phyloP scores from a whole-genome alignment of 768 basidiomycete species.

The Crassisporium funariophilum region DNA sequence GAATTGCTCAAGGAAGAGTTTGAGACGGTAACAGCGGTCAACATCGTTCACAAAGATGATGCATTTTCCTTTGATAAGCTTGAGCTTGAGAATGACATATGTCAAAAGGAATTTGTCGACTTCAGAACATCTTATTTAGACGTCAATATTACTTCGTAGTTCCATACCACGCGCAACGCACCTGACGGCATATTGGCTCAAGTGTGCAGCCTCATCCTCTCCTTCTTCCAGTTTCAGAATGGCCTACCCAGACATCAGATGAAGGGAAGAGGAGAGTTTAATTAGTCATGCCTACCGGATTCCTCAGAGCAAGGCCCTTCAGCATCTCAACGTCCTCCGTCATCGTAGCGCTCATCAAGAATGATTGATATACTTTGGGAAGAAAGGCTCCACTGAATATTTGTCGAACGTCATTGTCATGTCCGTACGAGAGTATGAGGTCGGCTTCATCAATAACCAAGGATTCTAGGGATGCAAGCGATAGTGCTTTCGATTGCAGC shows the following conservation, averaged over 20 bases:
- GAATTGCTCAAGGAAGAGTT: constrained; percentile 98
- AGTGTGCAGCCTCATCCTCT: constrained; percentile 75
- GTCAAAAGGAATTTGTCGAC: constrained; percentile 96
- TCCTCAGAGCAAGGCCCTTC: constrained; percentile 84
- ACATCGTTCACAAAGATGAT: constrained; percentile 97
- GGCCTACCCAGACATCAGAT: constrained; percentile 46
- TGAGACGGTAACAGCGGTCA: constrained; percentile 91
- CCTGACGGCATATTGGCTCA: constrained; percentile 87
- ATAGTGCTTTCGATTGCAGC: constrained; percentile 50
- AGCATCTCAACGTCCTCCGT: constrained; percentile 92
- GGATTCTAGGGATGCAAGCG: constrained; percentile 68
- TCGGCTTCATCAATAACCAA: constrained; percentile 98
- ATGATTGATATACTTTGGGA: constrained; percentile 85
- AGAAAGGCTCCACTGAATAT: constrained; percentile 68
- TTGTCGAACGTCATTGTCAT: constrained; percentile 84
- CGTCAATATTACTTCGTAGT: constrained; percentile 6
- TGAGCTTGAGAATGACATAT: constrained; percentile 96
- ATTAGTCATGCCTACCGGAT: constrained; percentile 62
- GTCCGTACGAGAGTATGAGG: constrained; percentile 94
- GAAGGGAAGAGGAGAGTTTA: background rate
- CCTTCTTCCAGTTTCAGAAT: constrained; percentile 88
- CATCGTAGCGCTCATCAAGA: constrained; percentile 97
- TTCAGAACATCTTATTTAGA: constrained; percentile 71
- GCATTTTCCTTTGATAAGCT: constrained; percentile 93
- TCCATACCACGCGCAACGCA: constrained; percentile 30